phyloP scores from a whole-genome alignment of 2,329 filamentous ascomycete genomes.

The Fusarium setosum region DNA sequence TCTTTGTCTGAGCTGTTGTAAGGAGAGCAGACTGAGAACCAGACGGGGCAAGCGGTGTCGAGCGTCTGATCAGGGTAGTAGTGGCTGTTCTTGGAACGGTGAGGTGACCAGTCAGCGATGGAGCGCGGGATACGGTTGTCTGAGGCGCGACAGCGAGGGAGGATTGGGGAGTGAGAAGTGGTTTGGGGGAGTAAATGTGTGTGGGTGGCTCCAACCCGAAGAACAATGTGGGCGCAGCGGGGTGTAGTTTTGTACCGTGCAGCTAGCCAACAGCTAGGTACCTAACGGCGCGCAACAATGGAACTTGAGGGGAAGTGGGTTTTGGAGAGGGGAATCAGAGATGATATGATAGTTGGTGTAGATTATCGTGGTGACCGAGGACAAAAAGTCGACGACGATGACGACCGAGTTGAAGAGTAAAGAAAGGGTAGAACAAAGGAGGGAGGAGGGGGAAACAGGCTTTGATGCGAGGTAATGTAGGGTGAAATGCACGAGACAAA shows the following conservation, averaged over 20 bases:
- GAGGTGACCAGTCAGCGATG: slow-evolving; percentile 42
- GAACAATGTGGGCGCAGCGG: slow-evolving; percentile 14
- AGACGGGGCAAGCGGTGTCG: slow-evolving; percentile 38
- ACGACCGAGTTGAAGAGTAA: not conserved
- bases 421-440: slow-evolving; percentile 24
- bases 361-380: not conserved
- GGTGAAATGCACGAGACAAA: not conserved
- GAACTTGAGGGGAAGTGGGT: slow-evolving; percentile 2
- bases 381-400: not conserved
- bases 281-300: slow-evolving; percentile 12
- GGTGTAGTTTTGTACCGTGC: not conserved
- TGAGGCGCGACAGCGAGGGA: slow-evolving; percentile 34
- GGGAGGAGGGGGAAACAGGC: slow-evolving; percentile 9
- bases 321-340: slow-evolving; percentile 6
- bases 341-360: not conserved
- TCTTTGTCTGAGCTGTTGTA: slow-evolving; percentile 26
- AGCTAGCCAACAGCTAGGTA: too few species aligned
- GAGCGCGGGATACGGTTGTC: slow-evolving; percentile 31
- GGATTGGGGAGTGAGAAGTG: slow-evolving; percentile 23
- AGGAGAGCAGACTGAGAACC: slow-evolving; percentile 12
- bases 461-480: slow-evolving; percentile 28
- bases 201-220: slow-evolving; percentile 22
- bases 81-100: slow-evolving; percentile 45
- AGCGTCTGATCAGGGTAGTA: slow-evolving; percentile 34
- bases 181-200: slow-evolving; percentile 26